Base-by-base conservation (phyloP, 441 rosid species). In the Monsonia emarginata region DNA sequence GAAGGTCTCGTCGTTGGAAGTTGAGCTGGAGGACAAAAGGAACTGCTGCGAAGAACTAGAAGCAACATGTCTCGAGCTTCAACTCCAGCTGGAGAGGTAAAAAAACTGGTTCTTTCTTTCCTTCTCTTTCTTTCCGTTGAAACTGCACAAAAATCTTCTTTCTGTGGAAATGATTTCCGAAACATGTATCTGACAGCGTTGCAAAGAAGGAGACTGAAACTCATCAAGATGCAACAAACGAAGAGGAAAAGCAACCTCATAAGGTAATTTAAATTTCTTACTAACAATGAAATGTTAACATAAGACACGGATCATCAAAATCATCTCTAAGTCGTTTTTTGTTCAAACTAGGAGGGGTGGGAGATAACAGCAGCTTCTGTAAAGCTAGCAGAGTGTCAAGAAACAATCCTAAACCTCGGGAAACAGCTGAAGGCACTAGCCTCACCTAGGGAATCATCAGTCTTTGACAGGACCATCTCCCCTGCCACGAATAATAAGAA, bases 361-460 rank as follows among this genome's bases (percentile, higher is more conserved):
- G 97, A 88, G 83, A 86, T 89, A 75, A 78, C 88, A 44, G 86
- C 91, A 64, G 99, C 97, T 75, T 88, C 99, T 38, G 87, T 85
- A 59, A 94, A 89, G 81, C 74, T 94, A 72, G 97, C 96, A 0
- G 96, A 94, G 77, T 94, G 96, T 79, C 97, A 89, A 76, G 97
- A 89, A 66, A 88, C 96, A 8, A 94, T 94, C 59, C 75, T 85
- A 62, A 82, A 84, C 79, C 78, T 94, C 0, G 97, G 96, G 58
- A 91, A 86, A 72, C 97, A 94, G 76, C 74, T 91, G 25, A 88
- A 84, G 79, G 90, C 90, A 36, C 73, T 94, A 79, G 83, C 94
- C 64, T 64, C 85, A 38, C 85, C 96, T 5, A 80, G 74, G 58
- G 89, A 89, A 76, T 81, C 80, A 58, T 91, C 83, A 0, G 70